These are phyloP conservation scores for Musa troglodytarum DNA, from an alignment of 176 grass and related monocot species.

Conservation along the genomic window DNA sequence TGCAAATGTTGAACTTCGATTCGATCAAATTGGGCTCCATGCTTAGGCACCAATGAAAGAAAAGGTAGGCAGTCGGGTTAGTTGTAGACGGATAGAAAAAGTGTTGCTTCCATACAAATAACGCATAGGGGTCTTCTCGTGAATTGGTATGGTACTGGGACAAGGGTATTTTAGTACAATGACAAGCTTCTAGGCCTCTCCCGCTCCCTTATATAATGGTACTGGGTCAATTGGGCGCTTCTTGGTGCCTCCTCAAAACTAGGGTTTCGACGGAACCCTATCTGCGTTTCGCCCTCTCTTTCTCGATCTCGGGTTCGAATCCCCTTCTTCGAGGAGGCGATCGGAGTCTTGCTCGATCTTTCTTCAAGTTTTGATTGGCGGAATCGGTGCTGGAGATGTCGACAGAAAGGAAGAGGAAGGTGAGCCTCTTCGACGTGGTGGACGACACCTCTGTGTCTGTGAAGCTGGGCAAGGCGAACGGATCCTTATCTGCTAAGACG, in stretches of 20 bases:
- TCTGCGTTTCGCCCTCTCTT: not conserved
- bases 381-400: slow-evolving; percentile 29
- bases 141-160: too few species aligned
- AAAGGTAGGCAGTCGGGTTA: too few species aligned
- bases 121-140: too few species aligned
- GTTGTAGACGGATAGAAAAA: too few species aligned
- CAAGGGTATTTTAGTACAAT: too few species aligned
- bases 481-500: slow-evolving; percentile 23
- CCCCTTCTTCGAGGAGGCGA: not conserved
- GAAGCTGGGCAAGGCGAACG: slow-evolving; percentile 32
- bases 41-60: too few species aligned
- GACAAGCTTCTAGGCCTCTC: too few species aligned
- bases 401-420: slow-evolving; percentile 94
- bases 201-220: too few species aligned
- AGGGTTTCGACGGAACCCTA: not conserved
- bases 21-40: too few species aligned
- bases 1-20: too few species aligned
- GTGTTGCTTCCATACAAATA: too few species aligned
- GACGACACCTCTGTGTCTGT: slow-evolving; percentile 65
- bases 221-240: too few species aligned
- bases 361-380: not conserved
- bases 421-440: slow-evolving; percentile 93
- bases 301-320: not conserved
- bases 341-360: not conserved
- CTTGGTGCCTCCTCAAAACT: not conserved